phyloP scores from a whole-genome alignment of 179 eudicot genomes.

The Kewa caespitosa region DNA sequence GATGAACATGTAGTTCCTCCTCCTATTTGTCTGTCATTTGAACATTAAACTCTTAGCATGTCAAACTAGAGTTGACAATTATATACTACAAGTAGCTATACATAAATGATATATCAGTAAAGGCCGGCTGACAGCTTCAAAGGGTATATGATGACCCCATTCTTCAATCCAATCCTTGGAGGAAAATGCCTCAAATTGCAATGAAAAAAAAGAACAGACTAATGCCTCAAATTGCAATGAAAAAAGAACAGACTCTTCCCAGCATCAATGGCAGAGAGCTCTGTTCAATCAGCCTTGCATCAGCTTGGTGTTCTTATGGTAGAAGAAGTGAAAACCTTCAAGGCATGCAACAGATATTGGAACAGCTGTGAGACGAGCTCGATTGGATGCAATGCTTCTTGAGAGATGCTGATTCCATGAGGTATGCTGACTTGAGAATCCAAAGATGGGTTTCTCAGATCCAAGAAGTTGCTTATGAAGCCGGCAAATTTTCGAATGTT shows the following conservation, averaged over 20 bases:
- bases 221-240: not conserved
- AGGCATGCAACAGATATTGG: slow-evolving; percentile 23
- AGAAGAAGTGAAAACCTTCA: slow-evolving; percentile 28
- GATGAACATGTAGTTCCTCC: no score
- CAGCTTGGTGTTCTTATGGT: slow-evolving; percentile 28
- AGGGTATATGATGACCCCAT: no score
- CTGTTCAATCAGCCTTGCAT: slow-evolving; percentile 32
- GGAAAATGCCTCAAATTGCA: slow-evolving; percentile 11
- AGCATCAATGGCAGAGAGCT: slow-evolving; percentile 38
- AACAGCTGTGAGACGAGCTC: slow-evolving; percentile 32
- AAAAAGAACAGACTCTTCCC: slow-evolving; percentile 6
- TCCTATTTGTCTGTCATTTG: not conserved
- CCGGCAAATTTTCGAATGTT: slow-evolving; percentile 33
- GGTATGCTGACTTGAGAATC: slow-evolving; percentile 23
- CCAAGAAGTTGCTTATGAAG: slow-evolving; percentile 33
- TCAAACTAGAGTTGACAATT: not conserved
- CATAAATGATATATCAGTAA: not conserved
- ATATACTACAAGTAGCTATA: slow-evolving; percentile 2
- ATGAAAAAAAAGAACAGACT: not conserved
- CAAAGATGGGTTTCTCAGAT: slow-evolving; percentile 31
- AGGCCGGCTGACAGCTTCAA: slow-evolving; percentile 18
- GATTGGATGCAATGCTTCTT: slow-evolving; percentile 40
- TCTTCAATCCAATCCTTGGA: no score
- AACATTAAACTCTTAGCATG: not conserved
- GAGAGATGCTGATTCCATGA: slow-evolving; percentile 25